Percentiles rank a stretch among this genome's conserved stretches.
phyloP scores from a whole-genome alignment of 345 rosid genomes.

The Bruguiera sexangula region DNA sequence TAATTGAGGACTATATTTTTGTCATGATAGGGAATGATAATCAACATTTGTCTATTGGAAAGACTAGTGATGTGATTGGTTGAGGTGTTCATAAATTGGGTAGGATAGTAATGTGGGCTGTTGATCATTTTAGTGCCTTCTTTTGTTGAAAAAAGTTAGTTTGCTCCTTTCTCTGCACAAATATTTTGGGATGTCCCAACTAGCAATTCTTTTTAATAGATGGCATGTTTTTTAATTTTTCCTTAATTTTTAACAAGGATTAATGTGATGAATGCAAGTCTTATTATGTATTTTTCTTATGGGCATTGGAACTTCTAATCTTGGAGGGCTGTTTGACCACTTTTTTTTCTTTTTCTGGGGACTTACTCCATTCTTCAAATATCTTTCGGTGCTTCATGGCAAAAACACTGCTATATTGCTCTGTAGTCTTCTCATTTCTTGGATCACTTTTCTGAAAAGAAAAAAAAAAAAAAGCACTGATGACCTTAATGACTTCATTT shows the following conservation, averaged over 20 bases:
- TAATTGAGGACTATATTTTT: constrained; percentile 67
- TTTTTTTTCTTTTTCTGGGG: no score
- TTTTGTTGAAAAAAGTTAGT: no score
- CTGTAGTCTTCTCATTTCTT: neutral
- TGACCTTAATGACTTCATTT: neutral
- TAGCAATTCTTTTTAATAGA: no score
- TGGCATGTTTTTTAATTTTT: no score
- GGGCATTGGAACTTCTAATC: no score
- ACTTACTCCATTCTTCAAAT: no score
- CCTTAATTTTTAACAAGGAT: no score
- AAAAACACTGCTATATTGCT: neutral
- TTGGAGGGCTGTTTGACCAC: no score
- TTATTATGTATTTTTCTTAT: no score
- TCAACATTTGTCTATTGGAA: constrained; percentile 47
- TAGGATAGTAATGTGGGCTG: constrained; percentile 56
- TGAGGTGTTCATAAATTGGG: constrained; percentile 65
- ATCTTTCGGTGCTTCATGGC: neutral
- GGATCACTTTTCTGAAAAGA: neutral
- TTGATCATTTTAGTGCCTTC: constrained; percentile 36
- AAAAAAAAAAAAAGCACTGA: neutral
- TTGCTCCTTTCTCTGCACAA: no score
- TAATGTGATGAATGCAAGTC: no score
- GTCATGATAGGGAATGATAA: constrained; percentile 45
- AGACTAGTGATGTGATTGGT: constrained; percentile 37
- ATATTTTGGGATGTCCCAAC: no score